Evolutionary conservation across 805 yeast genomes (phyloP), one percentile per base, ranked within the genome.

Genomic region (Millerozyma miso): DNA sequence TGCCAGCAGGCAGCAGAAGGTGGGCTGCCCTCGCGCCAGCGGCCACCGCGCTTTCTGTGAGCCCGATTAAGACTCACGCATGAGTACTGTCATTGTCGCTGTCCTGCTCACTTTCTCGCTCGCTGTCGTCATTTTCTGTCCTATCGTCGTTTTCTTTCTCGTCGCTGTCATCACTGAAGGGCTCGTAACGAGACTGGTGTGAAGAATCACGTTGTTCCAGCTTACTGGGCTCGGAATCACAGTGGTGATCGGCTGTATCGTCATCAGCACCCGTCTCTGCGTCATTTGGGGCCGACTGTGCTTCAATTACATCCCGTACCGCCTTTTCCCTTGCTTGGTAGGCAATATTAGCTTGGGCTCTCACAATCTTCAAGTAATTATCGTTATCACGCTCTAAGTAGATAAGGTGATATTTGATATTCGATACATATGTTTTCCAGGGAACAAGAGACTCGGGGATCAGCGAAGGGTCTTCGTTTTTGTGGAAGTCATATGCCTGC

Each of bases 311-410:
- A 10, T 23, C 29, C 10, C 10, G 29, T 23, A 7, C 29, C 29
- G 52, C 38, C 2, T 51, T 58, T 47, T 70, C 74, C 39, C 76
- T 51, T 44, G 56, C 47, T 48, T 71, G 76, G 44, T 65, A 67
- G 3, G 73, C 72, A 6, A 71, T 60, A 42, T 71, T 71, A 4
- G 74, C 75, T 50, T 63, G 58, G 17, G 76, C 76, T 36, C 76
- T 53, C 20, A 66, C 62, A 42, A 70, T 49, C 44, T 56, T 52
- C 47, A 81, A 63, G 53, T 79, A 81, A 38, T 79, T 81, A 14
- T 79, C 81, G 41, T 81, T 76, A 53, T 85, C 93, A 37, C 77
- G 71, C 23, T 74, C 55, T 38, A 85, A 56, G 13, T 76, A 64
- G 35, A 68, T 65, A 39, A 82, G 60, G 43, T 82, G 77, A 44